Base-by-base conservation (phyloP, 768 basidiomycete species). In the Naematelia aurantialba region DNA sequence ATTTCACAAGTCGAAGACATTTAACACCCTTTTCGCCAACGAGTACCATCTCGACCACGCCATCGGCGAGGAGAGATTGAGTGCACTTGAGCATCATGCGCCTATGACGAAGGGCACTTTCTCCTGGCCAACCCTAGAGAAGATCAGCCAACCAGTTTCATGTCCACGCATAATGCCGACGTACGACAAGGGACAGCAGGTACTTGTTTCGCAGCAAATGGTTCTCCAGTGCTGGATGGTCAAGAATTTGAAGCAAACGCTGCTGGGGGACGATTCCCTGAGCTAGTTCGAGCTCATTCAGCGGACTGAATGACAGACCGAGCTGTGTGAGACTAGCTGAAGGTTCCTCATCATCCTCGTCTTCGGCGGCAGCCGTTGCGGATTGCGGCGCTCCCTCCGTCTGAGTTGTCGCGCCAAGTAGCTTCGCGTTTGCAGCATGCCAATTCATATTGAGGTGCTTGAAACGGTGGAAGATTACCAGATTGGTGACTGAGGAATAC, bases 1-100 rank as follows among this genome's bases (percentile, higher is more conserved):
- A 73, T 45, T 70, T 73, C 4, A 63, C 55, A 47, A 73, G 50
- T 1, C 72, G 62, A 5, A 73, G 48, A 52, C 68, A 69, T 30
- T 56, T 48, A 3, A 59, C 60, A 29, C 31, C 45, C 24, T 50
- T 54, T 13, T 61, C 61, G 4, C 69, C 67, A 17, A 73, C 67
- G 25, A 42, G 44, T 3, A 73, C 11, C 1, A 50, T 52, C 58
- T 73, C 72, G 25, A 73, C 53, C 14, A 67, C 12, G 21, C 66
- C 69, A 5, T 67, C 58, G 25, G 31, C 31, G 11, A 70, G 54
- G 17, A 73, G 59, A 26, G 53, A 11, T 3, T 65, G 54, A 30
- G 66, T 59, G 44, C 67, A 65, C 13, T 62, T 45, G 22, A 45
- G 49, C 19, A 68, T 31, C 3, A 65, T 65, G 26, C 72, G 58